Evolutionary conservation across 371 early-diverging fungal species (phyloP).

Genomic region (Mortierella polycephala): DNA sequence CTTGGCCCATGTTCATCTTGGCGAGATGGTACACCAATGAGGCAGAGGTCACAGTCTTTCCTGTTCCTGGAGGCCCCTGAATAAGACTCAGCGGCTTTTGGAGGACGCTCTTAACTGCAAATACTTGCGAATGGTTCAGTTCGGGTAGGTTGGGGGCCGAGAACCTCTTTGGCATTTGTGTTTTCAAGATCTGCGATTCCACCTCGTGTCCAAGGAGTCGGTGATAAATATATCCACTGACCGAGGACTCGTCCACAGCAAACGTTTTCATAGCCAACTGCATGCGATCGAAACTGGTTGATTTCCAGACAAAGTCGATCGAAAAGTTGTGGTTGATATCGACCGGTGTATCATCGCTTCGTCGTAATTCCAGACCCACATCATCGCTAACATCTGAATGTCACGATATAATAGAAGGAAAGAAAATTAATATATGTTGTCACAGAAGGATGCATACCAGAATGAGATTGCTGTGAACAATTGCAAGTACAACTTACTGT

Average conservation of each 20-base stretch:
- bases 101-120: constrained; percentile 93
- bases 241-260: constrained; percentile 93
- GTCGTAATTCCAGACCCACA: constrained; percentile 86
- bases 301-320: constrained; percentile 99
- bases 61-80: constrained; percentile 98
- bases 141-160: constrained; percentile 94
- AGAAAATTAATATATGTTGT: too few relatives aligned
- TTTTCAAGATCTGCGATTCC: constrained; percentile 77
- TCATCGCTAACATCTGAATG: constrained; percentile 88
- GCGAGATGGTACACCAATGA: constrained; percentile 98
- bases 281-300: constrained; percentile 97
- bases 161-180: constrained; percentile 87
- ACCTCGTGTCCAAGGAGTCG: constrained; percentile 94
- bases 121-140: constrained; percentile 97
- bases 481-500: constrained; percentile 64
- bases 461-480: neutral
- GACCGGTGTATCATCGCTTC: constrained; percentile 76
- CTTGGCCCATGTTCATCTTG: constrained; percentile 90
- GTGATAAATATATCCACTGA: constrained; percentile 96
- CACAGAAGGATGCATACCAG: neutral
- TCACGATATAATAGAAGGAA: neutral
- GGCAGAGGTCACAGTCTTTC: constrained; percentile 98
- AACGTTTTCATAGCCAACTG: constrained; percentile 95
- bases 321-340: constrained; percentile 94
- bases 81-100: constrained; percentile 94